Percentiles rank a stretch among this genome's conserved stretches.
phyloP scores from a whole-genome alignment of 2,329 filamentous ascomycete species.

The Zymoseptoria passerinii region DNA sequence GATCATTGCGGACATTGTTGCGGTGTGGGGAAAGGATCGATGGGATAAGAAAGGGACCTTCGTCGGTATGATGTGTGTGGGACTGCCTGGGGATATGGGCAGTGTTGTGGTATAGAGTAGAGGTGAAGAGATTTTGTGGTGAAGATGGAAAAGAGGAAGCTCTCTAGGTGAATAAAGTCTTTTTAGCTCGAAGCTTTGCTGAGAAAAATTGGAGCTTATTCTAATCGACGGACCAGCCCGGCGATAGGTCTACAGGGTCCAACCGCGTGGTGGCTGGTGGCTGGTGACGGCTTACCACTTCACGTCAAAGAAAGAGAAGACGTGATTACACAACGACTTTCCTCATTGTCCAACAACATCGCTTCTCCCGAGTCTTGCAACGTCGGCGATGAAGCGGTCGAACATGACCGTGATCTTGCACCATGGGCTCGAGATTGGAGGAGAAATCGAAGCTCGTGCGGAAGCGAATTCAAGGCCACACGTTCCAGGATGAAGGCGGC shows the following conservation, averaged over 20 bases:
- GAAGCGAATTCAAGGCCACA: slow-evolving; percentile 59
- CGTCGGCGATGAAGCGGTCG: neutral
- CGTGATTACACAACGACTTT: neutral
- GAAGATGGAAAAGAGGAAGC: neutral
- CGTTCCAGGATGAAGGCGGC: slow-evolving; percentile 68
- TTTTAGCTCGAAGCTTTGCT: no score
- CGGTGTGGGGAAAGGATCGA: neutral
- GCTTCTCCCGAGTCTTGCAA: neutral
- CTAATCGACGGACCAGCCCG: no score
- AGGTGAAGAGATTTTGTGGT: neutral
- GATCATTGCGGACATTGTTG: slow-evolving; percentile 22
- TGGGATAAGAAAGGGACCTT: slow-evolving; percentile 7
- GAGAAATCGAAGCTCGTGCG: slow-evolving; percentile 51
- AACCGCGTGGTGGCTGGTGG: no score
- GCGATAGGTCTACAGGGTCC: no score
- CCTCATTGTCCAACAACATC: neutral
- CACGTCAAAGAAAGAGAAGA: no score
- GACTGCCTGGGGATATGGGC: neutral
- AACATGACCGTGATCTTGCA: slow-evolving; percentile 13
- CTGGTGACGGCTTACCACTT: no score
- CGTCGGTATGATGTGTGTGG: slow-evolving; percentile 8
- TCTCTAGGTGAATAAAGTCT: neutral
- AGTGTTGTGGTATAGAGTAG: neutral
- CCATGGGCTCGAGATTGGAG: slow-evolving; percentile 56
- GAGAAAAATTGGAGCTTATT: no score